A percentile compares a stretch with the other conserved stretches of the same genome.
Evolutionary conservation across 148 eudicot genomes (phyloP).

Genomic region (Persicaria tinctoria): DNA sequence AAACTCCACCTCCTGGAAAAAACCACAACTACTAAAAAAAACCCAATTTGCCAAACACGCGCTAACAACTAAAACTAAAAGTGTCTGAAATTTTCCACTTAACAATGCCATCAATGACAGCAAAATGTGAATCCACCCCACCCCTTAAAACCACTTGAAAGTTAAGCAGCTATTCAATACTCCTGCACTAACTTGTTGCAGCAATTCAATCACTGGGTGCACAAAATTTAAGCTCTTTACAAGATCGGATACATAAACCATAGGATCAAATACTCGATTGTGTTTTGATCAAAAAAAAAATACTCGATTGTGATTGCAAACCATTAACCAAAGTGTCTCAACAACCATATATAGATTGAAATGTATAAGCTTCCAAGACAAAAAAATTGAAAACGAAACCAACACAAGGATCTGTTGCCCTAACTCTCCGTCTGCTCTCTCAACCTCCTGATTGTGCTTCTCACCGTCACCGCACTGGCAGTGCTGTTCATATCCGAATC

Average conservation of each 20-base stretch:
- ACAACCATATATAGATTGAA: not conserved
- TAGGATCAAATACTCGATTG: not conserved
- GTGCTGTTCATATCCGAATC: slow-evolving; percentile 37
- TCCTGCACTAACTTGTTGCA: not conserved
- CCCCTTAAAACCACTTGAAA: too few relatives aligned
- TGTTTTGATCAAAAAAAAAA: too few relatives aligned
- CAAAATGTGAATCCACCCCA: too few relatives aligned
- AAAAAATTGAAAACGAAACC: not conserved
- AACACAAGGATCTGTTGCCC: not conserved
- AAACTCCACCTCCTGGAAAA: too few relatives aligned
- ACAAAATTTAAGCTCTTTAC: too few relatives aligned
- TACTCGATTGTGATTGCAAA: not conserved
- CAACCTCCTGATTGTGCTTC: slow-evolving; percentile 86
- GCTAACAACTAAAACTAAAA: too few relatives aligned
- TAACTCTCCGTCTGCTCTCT: slow-evolving; percentile 86
- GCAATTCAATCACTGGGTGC: not conserved
- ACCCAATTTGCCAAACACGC: too few relatives aligned
- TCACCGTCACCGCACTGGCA: slow-evolving; percentile 82
- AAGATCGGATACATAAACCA: not conserved
- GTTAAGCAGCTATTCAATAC: too few relatives aligned
- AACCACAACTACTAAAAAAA: too few relatives aligned
- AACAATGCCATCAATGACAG: too few relatives aligned
- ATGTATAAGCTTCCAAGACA: not conserved
- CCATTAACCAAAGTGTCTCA: not conserved
- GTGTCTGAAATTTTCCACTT: too few relatives aligned